Evolutionary conservation across 371 early-diverging fungal genomes (phyloP).

Genomic region (Saksenaea vasiformis): DNA sequence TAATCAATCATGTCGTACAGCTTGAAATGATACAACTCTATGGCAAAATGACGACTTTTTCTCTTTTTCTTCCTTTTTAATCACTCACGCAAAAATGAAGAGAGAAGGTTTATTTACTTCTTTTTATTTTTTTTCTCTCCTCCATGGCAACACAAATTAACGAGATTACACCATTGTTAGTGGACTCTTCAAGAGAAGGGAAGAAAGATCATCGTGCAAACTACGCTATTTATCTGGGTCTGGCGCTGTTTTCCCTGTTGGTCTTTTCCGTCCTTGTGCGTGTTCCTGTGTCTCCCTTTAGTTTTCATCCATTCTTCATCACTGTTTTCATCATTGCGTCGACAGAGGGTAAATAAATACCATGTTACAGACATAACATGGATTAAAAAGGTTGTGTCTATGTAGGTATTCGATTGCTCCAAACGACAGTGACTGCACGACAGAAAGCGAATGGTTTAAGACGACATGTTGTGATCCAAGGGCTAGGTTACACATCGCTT

Average conservation of each 20-base stretch:
- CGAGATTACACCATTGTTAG: background rate
- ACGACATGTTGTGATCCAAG: constrained; percentile 25
- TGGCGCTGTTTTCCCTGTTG: constrained; percentile 4
- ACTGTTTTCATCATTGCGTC: constrained; percentile 9
- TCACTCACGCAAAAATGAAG: background rate
- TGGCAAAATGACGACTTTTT: background rate
- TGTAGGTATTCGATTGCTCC: constrained; percentile 25
- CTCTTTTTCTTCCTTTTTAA: background rate
- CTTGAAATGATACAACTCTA: background rate
- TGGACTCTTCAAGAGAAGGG: background rate
- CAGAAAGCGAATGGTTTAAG: constrained; percentile 26
- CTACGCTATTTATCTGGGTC: constrained; percentile 6
- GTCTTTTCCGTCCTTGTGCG: constrained; percentile 15
- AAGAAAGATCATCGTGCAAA: background rate
- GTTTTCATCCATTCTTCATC: constrained; percentile 20
- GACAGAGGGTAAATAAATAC: constrained; percentile 17
- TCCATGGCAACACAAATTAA: background rate
- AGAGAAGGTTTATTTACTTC: background rate
- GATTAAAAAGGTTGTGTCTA: background rate
- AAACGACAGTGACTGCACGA: constrained; percentile 19
- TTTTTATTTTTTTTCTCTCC: background rate
- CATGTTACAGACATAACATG: too few relatives aligned
- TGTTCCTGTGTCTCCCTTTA: constrained; percentile 16
- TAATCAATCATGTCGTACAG: background rate
- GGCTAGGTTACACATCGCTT: constrained; percentile 16